These are phyloP conservation scores for Saccharomyces hybrid DNA, from an alignment of 1,139 yeast species.

Conservation along the genomic window DNA sequence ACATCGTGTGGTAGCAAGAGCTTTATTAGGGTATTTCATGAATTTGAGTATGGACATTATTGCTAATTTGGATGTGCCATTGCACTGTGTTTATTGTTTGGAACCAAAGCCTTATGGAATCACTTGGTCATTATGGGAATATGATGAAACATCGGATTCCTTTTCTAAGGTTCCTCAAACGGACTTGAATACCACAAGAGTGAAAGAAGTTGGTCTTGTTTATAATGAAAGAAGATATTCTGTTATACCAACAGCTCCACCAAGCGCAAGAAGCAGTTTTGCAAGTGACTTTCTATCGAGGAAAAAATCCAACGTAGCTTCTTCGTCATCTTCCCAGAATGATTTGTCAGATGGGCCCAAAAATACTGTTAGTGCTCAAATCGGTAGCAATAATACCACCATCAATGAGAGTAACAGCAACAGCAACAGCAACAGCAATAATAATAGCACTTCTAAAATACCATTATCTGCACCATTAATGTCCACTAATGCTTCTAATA, in stretches of 20 bases:
- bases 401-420: background rate
- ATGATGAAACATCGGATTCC: constrained; percentile 71
- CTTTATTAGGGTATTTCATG: constrained; percentile 79
- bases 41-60: constrained; percentile 76
- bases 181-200: constrained; percentile 42
- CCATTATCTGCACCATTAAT: constrained; percentile 1
- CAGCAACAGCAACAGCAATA: background rate
- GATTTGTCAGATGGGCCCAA: background rate
- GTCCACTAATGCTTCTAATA: background rate
- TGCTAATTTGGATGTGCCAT: constrained; percentile 86
- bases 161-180: constrained; percentile 68
- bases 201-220: constrained; percentile 58
- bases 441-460: background rate
- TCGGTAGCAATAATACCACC: background rate
- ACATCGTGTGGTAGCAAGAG: constrained; percentile 86
- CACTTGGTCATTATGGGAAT: constrained; percentile 82
- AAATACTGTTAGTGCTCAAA: background rate
- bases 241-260: constrained; percentile 68
- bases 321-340: constrained; percentile 5
- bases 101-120: constrained; percentile 95
- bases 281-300: constrained; percentile 18
- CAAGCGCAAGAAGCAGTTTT: constrained; percentile 19
- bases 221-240: constrained; percentile 61
- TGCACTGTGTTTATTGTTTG: constrained; percentile 80
- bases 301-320: constrained; percentile 13